Evolutionary conservation across 1,139 yeast genomes (phyloP), one percentile per base, ranked within the genome.

Genomic region (Cylindricascospora bacillispora): DNA sequence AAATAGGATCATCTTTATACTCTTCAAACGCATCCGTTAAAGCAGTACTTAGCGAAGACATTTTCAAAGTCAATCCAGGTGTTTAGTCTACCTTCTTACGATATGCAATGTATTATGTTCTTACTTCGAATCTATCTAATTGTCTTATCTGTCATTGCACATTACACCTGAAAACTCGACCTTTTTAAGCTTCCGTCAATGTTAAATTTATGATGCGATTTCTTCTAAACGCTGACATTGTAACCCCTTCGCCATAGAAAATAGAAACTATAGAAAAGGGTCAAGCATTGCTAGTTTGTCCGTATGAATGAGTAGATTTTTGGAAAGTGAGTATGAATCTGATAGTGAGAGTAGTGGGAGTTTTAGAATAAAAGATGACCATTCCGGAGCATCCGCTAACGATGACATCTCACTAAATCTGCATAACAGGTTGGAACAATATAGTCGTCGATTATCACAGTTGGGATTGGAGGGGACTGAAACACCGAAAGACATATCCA

Each of bases 291-390:
- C n/a, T n/a, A n/a, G n/a, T n/a, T n/a, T n/a, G n/a, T n/a, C n/a
- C n/a, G n/a, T n/a, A n/a, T n/a, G n/a, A n/a, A n/a, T n/a, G n/a
- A n/a, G n/a, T n/a, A n/a, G n/a, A n/a, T n/a, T n/a, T n/a, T n/a
- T n/a, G 14, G 46, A 44, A 30, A 45, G 50, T 35, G 53, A 47
- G 27, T 44, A 44, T 33, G 51, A 43, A 18, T 37, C 36, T 24
- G 49, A 43, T 12, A 39, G 35, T 20, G 42, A 39, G 6, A 35
- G 38, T 13, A 38, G 36, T 15, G 29, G 35, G 11, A 35, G 35
- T 15, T 24, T 28, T 15, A 21, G 28, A 10, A 30, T 27, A 18
- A 21, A 24, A 14, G n/a, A 13, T 4, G 20, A 21, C 11, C 15
- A 25, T 22, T 12, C 29, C 29, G 1, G 10, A 13, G 4, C 16